Evolutionary conservation across 345 rosid species (phyloP), one percentile per base, ranked within the genome.

Genomic region (Pugionium cornutum): DNA sequence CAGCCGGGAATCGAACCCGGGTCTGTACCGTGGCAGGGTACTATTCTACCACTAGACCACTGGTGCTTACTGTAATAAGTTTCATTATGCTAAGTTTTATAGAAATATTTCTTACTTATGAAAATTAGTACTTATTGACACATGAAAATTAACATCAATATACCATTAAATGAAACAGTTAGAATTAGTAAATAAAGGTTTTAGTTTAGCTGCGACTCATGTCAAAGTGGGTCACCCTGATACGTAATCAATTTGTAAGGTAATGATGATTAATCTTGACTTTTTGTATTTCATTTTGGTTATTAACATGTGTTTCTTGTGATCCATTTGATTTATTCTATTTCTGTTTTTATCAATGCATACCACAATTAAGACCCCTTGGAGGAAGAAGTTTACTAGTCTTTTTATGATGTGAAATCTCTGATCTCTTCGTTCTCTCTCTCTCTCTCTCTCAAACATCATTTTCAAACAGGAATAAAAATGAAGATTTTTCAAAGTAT

Each of bases 1-100:
- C 87, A 80, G 86, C 86, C 81, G 87, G 83, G 79, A 82, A 82
- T 82, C 84, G 84, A 87, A 83, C 91, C 82, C 83, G 81, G 91
- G 87, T 81, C 83, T 80, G 81, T 79, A 80, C 86, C 75, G 81
- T 80, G 84, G 85, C 82, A 88, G 81, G 87, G 82, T 83, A 84
- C 81, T 76, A 76, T 76, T 78, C 67, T 75, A 80, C 72, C 83
- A 80, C 83, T 76, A 72, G 83, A 77, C 80, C 83, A 64, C 80
- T 69, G 78, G 81, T 78, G 74, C 68, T 53, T 28, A 18, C 18
- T 18, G 18, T 18, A 18, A 18, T 18, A 18, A 18, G 18, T 18
- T 18, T 18, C 18, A 18, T 18, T 18, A 0, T 18, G 0, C 18
- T 18, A 18, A 18, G 0, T 18, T 18, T 0, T 18, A 18, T 18